Conservation (phyloP, 139 green algal species). For the Tetradesmus obliquus region DNA sequence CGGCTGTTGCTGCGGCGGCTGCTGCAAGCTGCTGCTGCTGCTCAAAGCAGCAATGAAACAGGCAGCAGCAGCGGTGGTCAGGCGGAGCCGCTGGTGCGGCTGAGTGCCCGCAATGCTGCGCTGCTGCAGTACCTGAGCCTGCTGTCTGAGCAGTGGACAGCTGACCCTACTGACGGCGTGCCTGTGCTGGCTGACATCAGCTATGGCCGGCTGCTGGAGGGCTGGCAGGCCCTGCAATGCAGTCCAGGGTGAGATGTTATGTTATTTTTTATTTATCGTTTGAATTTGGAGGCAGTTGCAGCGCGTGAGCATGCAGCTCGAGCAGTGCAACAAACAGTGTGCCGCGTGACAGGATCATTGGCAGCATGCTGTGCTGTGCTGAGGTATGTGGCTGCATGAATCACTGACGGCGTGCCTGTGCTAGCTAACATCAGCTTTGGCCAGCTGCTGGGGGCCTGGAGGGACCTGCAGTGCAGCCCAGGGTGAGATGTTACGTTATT, state of each 20-base stretch:
- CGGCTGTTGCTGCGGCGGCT: background rate
- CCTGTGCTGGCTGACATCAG: background rate
- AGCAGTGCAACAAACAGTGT: background rate
- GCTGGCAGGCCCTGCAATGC: conserved; percentile 12
- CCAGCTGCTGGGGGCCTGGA: background rate
- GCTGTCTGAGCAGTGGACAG: background rate
- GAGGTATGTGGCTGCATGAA: too few species aligned
- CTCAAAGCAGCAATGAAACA: too few species aligned
- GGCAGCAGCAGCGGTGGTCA: background rate
- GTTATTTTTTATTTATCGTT: background rate
- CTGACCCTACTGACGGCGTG: background rate
- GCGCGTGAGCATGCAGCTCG: background rate
- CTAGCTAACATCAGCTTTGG: background rate
- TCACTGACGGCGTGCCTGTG: background rate
- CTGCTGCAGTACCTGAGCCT: background rate
- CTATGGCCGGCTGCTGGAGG: background rate
- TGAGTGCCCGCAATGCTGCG: background rate
- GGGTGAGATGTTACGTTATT: background rate
- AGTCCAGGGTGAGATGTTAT: conserved; percentile 2
- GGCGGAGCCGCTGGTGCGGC: background rate
- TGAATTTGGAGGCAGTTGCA: background rate
- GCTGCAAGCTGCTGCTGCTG: too few species aligned
- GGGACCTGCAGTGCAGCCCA: conserved; percentile 12
- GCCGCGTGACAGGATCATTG: too few species aligned
- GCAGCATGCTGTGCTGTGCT: too few species aligned